Evolutionary conservation across 2,329 filamentous ascomycete genomes (phyloP).

Genomic region (Colletotrichum filicis): DNA sequence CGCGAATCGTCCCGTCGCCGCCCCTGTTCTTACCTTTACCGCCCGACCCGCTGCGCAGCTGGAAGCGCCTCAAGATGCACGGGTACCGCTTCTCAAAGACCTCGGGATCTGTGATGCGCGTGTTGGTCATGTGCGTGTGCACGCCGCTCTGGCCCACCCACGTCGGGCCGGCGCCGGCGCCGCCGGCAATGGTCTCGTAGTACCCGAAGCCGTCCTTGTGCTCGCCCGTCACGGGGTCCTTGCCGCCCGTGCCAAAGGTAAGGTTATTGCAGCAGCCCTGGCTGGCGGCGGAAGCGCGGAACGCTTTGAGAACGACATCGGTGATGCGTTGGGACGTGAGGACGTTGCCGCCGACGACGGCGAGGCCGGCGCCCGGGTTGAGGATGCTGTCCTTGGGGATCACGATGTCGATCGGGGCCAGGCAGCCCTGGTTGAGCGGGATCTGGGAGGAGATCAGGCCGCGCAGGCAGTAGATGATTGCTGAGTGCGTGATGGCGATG

Average conservation of each 20-base stretch:
- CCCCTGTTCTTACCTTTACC: conserved; percentile 74
- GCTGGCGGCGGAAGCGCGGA: conserved; percentile 80
- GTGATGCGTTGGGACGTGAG: conserved; percentile 84
- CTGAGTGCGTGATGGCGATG: conserved; percentile 45
- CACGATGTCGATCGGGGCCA: conserved; percentile 78
- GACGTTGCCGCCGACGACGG: conserved; percentile 86
- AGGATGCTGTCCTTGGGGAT: conserved; percentile 81
- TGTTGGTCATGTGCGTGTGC: conserved; percentile 91
- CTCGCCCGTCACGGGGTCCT: conserved; percentile 61
- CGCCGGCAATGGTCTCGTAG: conserved; percentile 87
- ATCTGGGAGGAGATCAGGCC: conserved; percentile 85
- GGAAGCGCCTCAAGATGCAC: conserved; percentile 77
- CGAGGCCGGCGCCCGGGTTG: conserved; percentile 79
- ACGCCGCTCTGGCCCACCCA: conserved; percentile 82
- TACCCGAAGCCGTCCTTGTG: conserved; percentile 80
- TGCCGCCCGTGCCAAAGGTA: conserved; percentile 84
- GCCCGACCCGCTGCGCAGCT: conserved; percentile 69
- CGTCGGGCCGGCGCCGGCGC: conserved; percentile 76
- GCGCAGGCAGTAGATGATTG: conserved; percentile 75
- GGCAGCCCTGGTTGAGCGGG: conserved; percentile 86
- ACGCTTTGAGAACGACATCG: conserved; percentile 84
- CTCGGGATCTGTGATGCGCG: conserved; percentile 83
- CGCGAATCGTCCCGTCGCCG: conserved; percentile 81
- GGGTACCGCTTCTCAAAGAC: conserved; percentile 83
- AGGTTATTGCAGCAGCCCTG: conserved; percentile 89